A percentile compares a stretch with the other conserved stretches of the same genome.
Conservation (phyloP, 2,329 filamentous ascomycete species). For the Elsinoe perseae region DNA sequence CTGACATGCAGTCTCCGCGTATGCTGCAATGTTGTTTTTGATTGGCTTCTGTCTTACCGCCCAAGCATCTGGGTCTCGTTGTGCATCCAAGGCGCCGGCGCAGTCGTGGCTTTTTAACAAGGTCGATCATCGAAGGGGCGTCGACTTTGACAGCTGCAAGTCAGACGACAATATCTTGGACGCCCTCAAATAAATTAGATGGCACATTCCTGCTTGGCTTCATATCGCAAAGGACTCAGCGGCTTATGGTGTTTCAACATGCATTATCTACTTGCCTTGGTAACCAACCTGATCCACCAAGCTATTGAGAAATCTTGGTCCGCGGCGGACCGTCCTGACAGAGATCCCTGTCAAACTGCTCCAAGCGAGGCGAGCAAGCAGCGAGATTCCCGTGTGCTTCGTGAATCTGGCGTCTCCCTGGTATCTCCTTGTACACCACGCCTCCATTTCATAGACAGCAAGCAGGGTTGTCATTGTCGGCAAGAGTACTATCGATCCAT, state of each 20-base stretch:
- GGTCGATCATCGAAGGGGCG: background rate
- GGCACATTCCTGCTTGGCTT: background rate
- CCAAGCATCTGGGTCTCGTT: background rate
- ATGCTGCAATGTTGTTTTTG: no score
- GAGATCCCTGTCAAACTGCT: background rate
- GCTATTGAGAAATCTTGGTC: slow-evolving; percentile 12
- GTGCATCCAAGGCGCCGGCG: background rate
- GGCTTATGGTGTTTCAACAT: background rate
- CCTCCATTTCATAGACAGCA: no score
- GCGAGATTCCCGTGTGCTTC: background rate
- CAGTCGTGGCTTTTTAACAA: background rate
- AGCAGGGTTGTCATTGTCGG: slow-evolving; percentile 1
- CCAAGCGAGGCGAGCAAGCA: background rate
- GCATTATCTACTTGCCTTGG: background rate
- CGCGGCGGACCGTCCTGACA: background rate
- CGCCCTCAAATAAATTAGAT: background rate
- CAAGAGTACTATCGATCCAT: background rate
- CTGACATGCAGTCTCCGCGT: no score
- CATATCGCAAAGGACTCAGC: background rate
- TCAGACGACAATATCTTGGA: background rate
- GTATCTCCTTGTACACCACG: no score
- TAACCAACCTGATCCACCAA: background rate
- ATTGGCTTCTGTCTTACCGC: no score
- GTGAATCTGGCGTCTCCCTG: no score
- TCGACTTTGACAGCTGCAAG: background rate